These are phyloP conservation scores for Phyllosticta ampelicida DNA, from an alignment of 2,329 filamentous ascomycete genomes.

Conservation along the genomic window DNA sequence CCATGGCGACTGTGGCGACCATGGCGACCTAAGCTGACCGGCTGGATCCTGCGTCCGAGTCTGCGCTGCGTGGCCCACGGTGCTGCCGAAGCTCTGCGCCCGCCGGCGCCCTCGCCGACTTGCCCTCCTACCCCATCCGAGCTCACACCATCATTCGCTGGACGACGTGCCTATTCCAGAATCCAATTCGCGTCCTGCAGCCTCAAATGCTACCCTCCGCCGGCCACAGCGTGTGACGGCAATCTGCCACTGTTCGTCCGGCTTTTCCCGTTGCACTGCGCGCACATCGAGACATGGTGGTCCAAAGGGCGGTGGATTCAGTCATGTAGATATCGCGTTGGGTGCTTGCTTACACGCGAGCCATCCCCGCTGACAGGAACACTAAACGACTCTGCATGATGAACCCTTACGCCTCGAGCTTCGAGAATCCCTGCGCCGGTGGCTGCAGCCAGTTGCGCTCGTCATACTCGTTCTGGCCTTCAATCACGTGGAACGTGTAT, in stretches of 20 bases:
- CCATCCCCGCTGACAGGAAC: neutral
- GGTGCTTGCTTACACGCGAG: neutral
- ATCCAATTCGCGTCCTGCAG: neutral
- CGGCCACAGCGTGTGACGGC: neutral
- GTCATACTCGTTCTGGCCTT: constrained; percentile 71
- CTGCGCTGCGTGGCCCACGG: neutral
- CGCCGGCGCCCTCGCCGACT: neutral
- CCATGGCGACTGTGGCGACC: too few relatives aligned
- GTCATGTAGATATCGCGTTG: neutral
- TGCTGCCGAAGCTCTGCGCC: neutral
- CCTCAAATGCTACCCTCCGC: neutral
- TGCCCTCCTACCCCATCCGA: neutral
- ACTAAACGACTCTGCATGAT: neutral
- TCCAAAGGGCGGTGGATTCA: neutral
- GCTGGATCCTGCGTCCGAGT: too few relatives aligned
- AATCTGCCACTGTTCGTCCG: neutral
- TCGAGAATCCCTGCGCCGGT: constrained; percentile 67
- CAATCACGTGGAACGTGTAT: constrained; percentile 96
- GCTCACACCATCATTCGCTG: neutral
- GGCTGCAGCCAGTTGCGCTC: constrained; percentile 89
- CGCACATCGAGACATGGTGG: neutral
- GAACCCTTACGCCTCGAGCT: constrained; percentile 27
- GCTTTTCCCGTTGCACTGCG: neutral
- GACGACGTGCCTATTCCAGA: neutral
- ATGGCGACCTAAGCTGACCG: neutral